Base-by-base conservation (phyloP, 2,329 filamentous ascomycete species). In the Dothistroma pini region DNA sequence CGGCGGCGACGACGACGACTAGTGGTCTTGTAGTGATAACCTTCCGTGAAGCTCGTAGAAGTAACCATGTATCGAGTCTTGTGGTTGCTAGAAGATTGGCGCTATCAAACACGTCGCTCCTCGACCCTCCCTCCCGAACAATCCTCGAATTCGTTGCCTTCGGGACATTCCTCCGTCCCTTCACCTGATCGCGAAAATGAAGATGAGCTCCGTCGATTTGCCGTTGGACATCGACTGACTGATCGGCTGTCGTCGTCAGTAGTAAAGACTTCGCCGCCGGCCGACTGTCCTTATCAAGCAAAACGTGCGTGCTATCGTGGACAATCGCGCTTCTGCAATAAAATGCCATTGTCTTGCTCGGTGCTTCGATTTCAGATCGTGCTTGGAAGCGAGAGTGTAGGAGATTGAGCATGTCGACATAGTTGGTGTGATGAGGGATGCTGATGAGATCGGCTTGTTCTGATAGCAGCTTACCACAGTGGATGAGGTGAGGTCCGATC, bases 371-470 rank as follows among this genome's bases (percentile, higher is more conserved):
- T 7, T 41, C 41, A 29, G 54, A 57, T n/a, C 54, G 54, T n/a
- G 54, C 54, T 21, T 48, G 54, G 19, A 57, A 29, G 16, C 54
- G 54, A 12, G 31, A 11, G 25, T 57, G 54, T 22, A 57, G 25
- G 4, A 57, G 41, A n/a, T 11, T n/a, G 38, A 57, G 25, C 9
- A 50, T 32, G 21, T 48, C 54, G 54, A n/a, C 5, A 25, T 57
- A 57, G 10, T 21, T 50, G 2, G 54, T 32, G 21, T 32, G 32
- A 22, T 12, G 14, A 19, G 38, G 19, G 44, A 57, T 29, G 38
- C 25, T 29, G 29, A 57, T 32, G 22, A 57, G 25, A 34, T 57
- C 54, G n/a, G 38, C 38, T 49, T 57, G 54, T 29, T 57, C 7
- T 57, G 47, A 34, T 25, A 57, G 38, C 12, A 49, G 19, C 14